Base-by-base conservation (phyloP, 352 stramenopile species). In the Elongisporangium undulatum region DNA sequence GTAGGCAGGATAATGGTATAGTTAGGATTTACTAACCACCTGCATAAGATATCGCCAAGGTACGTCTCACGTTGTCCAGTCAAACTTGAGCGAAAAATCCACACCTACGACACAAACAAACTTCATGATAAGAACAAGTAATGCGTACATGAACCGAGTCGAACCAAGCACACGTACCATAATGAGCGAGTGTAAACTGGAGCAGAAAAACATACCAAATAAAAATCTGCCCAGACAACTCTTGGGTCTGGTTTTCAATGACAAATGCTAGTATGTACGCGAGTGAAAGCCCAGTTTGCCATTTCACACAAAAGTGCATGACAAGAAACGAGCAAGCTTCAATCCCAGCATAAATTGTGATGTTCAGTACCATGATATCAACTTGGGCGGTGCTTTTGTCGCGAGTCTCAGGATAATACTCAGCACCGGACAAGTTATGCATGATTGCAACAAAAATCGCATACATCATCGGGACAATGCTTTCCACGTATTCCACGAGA, bases 261-360 rank as follows among this genome's bases (percentile, higher is more conserved):
- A 75, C 71, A 21, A 75, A 79, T n/a, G 64, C 67, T 7, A 75
- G 38, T 20, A 74, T 62, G 26, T 71, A 71, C 4, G 69, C 0
- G 20, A 65, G 57, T 3, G 53, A 62, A 50, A 75, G 51, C 1
- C 67, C 52, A 13, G 62, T 61, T 8, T 67, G 64, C 1, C 58
- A 50, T n/a, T 67, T 64, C 9, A 79, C 62, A 4, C 73, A 38
- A 10, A 49, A 12, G 0, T 23, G 55, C 24, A 79, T 56, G n/a
- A 68, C 1, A 3, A 69, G 2, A 1, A 79, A 64, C 5, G 70
- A 71, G 6, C 51, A 45, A 2, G 72, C 22, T 49, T 75, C 67
- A 2, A 72, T 24, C 2, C 63, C 19, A 10, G 58, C 62, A 20
- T 70, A 75, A 10, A 68, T 19, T 16, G 62, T 59, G 4, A 77